phyloP scores from a whole-genome alignment of 208 protist genomes.

The Porcisia deanei region DNA sequence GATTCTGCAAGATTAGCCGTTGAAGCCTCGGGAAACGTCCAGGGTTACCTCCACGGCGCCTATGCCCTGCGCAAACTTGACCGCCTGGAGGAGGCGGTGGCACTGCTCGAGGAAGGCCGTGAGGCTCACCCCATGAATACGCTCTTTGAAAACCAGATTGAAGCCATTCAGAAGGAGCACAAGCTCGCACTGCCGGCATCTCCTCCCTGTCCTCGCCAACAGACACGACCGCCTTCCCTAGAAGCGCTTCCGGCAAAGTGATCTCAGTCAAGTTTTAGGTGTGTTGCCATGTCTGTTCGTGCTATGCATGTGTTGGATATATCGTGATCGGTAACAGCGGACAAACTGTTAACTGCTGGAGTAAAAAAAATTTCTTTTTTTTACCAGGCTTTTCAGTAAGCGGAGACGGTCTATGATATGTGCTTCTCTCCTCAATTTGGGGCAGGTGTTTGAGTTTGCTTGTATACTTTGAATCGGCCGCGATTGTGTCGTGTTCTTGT shows the following conservation, averaged over 20 bases:
- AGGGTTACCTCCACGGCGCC: slow-evolving; percentile 83
- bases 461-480: not conserved
- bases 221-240: not conserved
- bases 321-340: not conserved
- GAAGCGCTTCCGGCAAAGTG: not conserved
- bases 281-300: not conserved
- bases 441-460: not conserved
- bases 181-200: slow-evolving; percentile 39
- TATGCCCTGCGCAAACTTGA: slow-evolving; percentile 68
- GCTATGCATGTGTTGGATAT: not conserved
- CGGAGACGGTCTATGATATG: not conserved
- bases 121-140: slow-evolving; percentile 81
- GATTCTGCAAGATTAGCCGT: slow-evolving; percentile 64
- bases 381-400: not conserved
- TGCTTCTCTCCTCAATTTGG: not conserved
- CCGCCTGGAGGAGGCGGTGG: slow-evolving; percentile 51
- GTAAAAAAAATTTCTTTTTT: not conserved
- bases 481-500: not conserved
- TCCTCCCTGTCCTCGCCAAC: not conserved
- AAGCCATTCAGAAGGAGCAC: slow-evolving; percentile 44
- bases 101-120: slow-evolving; percentile 56
- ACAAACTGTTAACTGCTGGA: not conserved
- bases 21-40: slow-evolving; percentile 66
- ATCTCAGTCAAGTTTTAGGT: not conserved
- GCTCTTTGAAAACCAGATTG: slow-evolving; percentile 48